Evolutionary conservation across 1,284 basidiomycete genomes (phyloP).

Genomic region (Irpex rosettiformis): DNA sequence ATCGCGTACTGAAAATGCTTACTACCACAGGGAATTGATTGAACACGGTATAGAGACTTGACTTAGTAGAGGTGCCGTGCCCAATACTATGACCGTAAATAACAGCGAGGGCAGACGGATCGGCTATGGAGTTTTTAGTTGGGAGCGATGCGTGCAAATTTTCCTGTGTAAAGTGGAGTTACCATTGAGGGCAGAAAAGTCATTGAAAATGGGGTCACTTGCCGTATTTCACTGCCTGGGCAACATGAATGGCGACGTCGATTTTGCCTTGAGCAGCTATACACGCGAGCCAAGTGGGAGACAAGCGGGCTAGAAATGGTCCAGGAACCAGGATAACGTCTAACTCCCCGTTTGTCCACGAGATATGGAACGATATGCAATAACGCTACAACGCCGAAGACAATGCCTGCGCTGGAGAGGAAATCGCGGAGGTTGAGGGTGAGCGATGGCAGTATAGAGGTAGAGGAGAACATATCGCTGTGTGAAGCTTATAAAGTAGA

Average conservation of each 20-base stretch:
- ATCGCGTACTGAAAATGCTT: slow-evolving; percentile 44
- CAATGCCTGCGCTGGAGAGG: neutral
- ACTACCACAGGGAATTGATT: slow-evolving; percentile 26
- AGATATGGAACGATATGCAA: neutral
- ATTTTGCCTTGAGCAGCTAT: slow-evolving; percentile 37
- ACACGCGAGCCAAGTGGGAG: slow-evolving; percentile 44
- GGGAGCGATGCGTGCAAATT: slow-evolving; percentile 46
- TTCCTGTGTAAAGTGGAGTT: slow-evolving; percentile 24
- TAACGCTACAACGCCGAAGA: neutral
- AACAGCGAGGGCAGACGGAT: slow-evolving; percentile 40
- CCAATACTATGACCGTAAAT: slow-evolving; percentile 37
- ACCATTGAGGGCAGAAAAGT: neutral
- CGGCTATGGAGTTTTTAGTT: slow-evolving; percentile 47
- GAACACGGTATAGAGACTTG: slow-evolving; percentile 46
- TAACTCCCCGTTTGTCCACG: slow-evolving; percentile 28
- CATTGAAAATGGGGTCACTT: slow-evolving; percentile 11
- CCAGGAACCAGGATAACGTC: slow-evolving; percentile 45
- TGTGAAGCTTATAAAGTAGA: too few relatives aligned
- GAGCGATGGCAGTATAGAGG: too few relatives aligned
- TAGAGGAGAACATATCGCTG: too few relatives aligned
- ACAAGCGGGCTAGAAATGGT: slow-evolving; percentile 41
- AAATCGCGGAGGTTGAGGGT: neutral
- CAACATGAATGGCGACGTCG: slow-evolving; percentile 38
- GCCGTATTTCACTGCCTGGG: slow-evolving; percentile 47
- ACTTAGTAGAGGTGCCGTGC: slow-evolving; percentile 25